Evolutionary conservation across 2,329 filamentous ascomycete genomes (phyloP).

Genomic region (Pseudopithomyces maydicus): DNA sequence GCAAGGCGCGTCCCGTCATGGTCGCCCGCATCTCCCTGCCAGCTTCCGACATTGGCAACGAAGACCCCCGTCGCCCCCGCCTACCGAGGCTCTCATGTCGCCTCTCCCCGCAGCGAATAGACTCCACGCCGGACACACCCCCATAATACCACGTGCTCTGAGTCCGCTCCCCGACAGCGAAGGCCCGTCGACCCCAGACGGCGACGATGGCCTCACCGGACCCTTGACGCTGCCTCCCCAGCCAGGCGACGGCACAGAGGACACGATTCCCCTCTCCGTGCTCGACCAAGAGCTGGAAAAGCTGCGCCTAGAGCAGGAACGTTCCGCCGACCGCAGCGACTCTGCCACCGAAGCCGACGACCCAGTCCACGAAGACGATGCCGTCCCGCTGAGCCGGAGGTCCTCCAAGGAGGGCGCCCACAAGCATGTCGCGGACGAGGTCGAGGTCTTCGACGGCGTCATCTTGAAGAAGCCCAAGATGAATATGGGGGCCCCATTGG

Average conservation of each 20-base stretch:
- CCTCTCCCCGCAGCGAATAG: constrained; percentile 41
- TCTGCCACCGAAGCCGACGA: constrained; percentile 12
- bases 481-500: constrained; percentile 43
- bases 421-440: constrained; percentile 16
- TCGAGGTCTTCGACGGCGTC: constrained; percentile 38
- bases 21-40: constrained; percentile 33
- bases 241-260: constrained; percentile 35
- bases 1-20: constrained; percentile 27
- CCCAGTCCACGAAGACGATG: constrained; percentile 8
- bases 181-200: constrained; percentile 20
- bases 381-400: constrained; percentile 24
- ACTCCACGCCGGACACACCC: constrained; percentile 45
- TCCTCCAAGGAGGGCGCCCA: constrained; percentile 23
- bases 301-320: constrained; percentile 28
- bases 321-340: constrained; percentile 20
- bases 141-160: constrained; percentile 29
- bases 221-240: constrained; percentile 39
- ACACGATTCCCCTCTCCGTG: constrained; percentile 34
- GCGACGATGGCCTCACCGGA: constrained; percentile 31
- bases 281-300: constrained; percentile 33
- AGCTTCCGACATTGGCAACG: constrained; percentile 21
- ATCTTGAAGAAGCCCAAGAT: constrained; percentile 40
- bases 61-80: constrained; percentile 38
- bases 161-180: constrained; percentile 19
- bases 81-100: constrained; percentile 36